phyloP scores from a whole-genome alignment of 2,329 filamentous ascomycete species.

The Diplocarpon rosae region DNA sequence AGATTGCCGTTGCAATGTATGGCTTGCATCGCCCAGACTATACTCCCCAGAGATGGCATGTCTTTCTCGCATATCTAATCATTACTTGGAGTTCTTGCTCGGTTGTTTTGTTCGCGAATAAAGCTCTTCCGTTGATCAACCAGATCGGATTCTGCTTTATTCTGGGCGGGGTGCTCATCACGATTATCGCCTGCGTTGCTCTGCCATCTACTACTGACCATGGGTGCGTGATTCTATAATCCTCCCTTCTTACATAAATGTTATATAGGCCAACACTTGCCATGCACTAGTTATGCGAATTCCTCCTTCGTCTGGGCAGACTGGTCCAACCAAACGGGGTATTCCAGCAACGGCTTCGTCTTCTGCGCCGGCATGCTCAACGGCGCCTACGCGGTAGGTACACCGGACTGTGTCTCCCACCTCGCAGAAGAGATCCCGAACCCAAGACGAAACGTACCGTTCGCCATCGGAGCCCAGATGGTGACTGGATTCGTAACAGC shows the following conservation, averaged over 20 bases:
- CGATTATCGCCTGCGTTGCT: constrained; percentile 33
- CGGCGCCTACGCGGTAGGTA: constrained; percentile 57
- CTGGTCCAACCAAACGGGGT: constrained; percentile 36
- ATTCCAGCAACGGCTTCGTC: constrained; percentile 40
- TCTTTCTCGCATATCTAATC: constrained; percentile 38
- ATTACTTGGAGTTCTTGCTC: constrained; percentile 35
- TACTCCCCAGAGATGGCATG: constrained; percentile 36
- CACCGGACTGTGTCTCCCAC: constrained; percentile 54
- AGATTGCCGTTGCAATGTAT: constrained; percentile 37
- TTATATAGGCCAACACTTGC: background rate
- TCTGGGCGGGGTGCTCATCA: constrained; percentile 42
- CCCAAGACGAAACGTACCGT: constrained; percentile 41
- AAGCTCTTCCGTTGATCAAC: constrained; percentile 39
- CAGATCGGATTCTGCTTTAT: constrained; percentile 44
- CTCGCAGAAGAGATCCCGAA: constrained; percentile 52
- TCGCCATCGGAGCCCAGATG: constrained; percentile 40
- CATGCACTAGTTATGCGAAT: constrained; percentile 1
- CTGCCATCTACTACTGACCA: constrained; percentile 38
- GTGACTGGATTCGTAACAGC: constrained; percentile 40
- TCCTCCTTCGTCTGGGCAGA: constrained; percentile 34
- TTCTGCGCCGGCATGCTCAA: constrained; percentile 42
- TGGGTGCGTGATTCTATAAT: constrained; percentile 28
- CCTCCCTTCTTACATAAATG: no score
- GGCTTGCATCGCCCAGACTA: constrained; percentile 36
- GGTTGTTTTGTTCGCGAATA: constrained; percentile 43